Evolutionary conservation across 176 grass and related monocot species (phyloP).

Genomic region (Oryza rufipogon): DNA sequence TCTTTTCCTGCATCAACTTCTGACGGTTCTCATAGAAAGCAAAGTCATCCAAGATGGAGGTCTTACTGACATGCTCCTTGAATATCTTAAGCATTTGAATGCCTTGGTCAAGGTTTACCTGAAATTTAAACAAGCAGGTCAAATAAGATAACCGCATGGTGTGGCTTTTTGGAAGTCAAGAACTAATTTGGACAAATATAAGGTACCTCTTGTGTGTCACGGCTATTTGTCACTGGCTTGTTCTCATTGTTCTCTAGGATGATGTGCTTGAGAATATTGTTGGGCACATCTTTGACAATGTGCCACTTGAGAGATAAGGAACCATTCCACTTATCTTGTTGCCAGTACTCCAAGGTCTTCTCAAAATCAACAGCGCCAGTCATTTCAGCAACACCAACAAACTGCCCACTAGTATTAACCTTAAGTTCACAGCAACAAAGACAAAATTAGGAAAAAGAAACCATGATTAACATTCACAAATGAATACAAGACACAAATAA

Average conservation of each 20-base stretch:
- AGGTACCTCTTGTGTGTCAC: constrained; percentile 85
- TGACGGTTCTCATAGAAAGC: constrained; percentile 91
- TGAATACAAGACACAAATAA: not conserved
- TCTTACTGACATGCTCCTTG: constrained; percentile 81
- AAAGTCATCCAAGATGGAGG: constrained; percentile 88
- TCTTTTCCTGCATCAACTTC: constrained; percentile 88
- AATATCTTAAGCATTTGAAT: constrained; percentile 94
- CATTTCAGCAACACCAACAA: constrained; percentile 99
- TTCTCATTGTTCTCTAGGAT: constrained; percentile 95
- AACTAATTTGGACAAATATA: not conserved
- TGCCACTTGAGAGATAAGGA: constrained; percentile 94
- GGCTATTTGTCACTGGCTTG: constrained; percentile 94
- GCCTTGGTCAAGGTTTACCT: constrained; percentile 91
- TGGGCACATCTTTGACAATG: constrained; percentile 89
- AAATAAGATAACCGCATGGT: not conserved
- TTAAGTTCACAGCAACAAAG: constrained; percentile 4
- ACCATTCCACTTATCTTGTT: constrained; percentile 96
- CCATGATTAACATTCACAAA: not conserved
- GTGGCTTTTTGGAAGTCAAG: not conserved
- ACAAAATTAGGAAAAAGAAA: constrained; percentile 20
- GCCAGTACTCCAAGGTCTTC: constrained; percentile 88
- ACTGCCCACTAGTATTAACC: constrained; percentile 97
- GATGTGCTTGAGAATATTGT: constrained; percentile 94
- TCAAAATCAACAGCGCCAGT: constrained; percentile 88
- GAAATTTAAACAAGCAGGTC: not conserved